Conservation (phyloP, 2,329 filamentous ascomycete species). For the Hymenoscyphus linearis region DNA sequence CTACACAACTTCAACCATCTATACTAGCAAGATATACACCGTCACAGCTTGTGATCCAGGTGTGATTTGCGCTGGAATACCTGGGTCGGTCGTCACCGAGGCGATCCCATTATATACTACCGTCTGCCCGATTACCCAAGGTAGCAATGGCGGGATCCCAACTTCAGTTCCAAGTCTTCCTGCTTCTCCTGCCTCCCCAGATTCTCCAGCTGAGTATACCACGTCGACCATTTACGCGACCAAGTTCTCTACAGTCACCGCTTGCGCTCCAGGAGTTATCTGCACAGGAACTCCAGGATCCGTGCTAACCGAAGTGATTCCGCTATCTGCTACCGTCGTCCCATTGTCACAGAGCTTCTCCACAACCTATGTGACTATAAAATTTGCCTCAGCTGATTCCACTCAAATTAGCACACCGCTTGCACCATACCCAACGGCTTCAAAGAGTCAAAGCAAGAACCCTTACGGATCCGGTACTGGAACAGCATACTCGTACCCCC, state of each 20-base stretch:
- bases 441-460: neutral
- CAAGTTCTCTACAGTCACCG: constrained; percentile 13
- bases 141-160: neutral
- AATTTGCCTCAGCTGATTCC: neutral
- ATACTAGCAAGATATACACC: constrained; percentile 15
- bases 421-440: constrained; percentile 6
- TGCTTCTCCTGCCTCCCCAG: neutral
- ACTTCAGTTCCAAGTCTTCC: constrained; percentile 4
- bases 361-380: neutral
- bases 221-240: constrained; percentile 38
- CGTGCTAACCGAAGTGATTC: neutral
- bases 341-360: neutral
- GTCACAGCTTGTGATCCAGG: constrained; percentile 6
- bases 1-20: constrained; percentile 39
- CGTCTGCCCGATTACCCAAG: neutral
- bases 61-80: neutral
- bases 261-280: constrained; percentile 2
- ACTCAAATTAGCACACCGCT: neutral
- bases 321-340: neutral
- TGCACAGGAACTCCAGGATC: neutral
- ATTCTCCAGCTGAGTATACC: constrained; percentile 19
- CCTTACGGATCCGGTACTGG: constrained; percentile 1
- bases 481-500: neutral
- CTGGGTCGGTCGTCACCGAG: neutral
- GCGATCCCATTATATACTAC: constrained; percentile 1